Conservation (phyloP, 202 grass and related monocot species). For the Cymbopogon flexuosus region DNA sequence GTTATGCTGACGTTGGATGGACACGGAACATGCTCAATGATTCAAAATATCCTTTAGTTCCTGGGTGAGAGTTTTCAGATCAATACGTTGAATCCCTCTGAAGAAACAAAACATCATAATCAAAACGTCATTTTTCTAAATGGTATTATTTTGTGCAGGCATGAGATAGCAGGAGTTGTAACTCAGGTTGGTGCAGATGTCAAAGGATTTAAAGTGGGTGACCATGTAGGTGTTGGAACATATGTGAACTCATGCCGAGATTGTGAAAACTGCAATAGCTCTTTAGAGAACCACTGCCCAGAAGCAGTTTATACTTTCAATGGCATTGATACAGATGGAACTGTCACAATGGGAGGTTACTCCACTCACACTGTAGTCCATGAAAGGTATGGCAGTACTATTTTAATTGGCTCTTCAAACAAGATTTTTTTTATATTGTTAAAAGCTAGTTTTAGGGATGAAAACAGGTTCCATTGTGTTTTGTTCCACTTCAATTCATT, state of each 20-base stretch:
- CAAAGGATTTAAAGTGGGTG: too few species aligned
- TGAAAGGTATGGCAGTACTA: slow-evolving; percentile 42
- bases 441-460: too few species aligned
- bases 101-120: too few species aligned
- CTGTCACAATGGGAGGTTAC: slow-evolving; percentile 78
- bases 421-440: too few species aligned
- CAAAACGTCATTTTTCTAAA: neutral
- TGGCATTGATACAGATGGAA: slow-evolving; percentile 56
- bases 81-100: neutral
- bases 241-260: slow-evolving; percentile 64
- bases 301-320: slow-evolving; percentile 58
- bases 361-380: slow-evolving; percentile 67
- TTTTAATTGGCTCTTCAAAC: neutral
- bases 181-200: too few species aligned
- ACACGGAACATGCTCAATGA: neutral
- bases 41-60: slow-evolving; percentile 60
- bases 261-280: slow-evolving; percentile 57
- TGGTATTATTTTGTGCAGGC: too few species aligned
- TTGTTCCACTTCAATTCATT: neutral
- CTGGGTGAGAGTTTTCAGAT: slow-evolving; percentile 49
- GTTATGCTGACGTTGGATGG: neutral
- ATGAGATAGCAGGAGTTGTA: too few species aligned
- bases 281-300: slow-evolving; percentile 51
- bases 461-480: too few species aligned
- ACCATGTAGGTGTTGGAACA: slow-evolving; percentile 26